These are phyloP conservation scores for Diaporthe vaccinii DNA, from an alignment of 2,329 filamentous ascomycete genomes.

Conservation along the genomic window DNA sequence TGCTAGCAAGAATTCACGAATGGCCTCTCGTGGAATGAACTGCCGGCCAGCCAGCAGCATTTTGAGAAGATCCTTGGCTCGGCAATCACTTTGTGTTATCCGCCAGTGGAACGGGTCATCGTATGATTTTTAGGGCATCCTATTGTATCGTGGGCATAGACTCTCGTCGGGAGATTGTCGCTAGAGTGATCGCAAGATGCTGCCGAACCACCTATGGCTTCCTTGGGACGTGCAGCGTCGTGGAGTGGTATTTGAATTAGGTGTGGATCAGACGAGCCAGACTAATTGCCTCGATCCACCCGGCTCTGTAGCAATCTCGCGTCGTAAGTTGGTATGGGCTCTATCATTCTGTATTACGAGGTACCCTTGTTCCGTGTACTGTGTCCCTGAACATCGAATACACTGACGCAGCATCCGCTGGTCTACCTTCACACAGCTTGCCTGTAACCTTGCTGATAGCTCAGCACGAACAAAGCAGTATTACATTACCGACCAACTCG, in stretches of 20 bases:
- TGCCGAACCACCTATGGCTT: not conserved
- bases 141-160: not conserved
- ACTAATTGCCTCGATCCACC: not conserved
- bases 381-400: not conserved
- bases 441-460: not conserved
- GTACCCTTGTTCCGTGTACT: not conserved
- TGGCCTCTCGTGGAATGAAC: not conserved
- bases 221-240: not conserved
- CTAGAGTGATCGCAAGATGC: not conserved
- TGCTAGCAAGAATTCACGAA: too few relatives aligned
- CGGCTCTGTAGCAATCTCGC: not conserved
- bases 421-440: not conserved
- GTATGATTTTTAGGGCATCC: not conserved
- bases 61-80: not conserved
- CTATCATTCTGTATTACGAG: not conserved
- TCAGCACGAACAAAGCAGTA: too few relatives aligned
- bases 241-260: not conserved
- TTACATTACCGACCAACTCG: not conserved
- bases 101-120: not conserved
- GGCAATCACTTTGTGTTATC: not conserved
- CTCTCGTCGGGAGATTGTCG: not conserved
- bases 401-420: not conserved
- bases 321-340: not conserved
- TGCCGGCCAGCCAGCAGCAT: not conserved
- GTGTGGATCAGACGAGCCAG: not conserved